Evolutionary conservation across 1,139 yeast species (phyloP).

Genomic region (Sugiyamaella grinbergsii): DNA sequence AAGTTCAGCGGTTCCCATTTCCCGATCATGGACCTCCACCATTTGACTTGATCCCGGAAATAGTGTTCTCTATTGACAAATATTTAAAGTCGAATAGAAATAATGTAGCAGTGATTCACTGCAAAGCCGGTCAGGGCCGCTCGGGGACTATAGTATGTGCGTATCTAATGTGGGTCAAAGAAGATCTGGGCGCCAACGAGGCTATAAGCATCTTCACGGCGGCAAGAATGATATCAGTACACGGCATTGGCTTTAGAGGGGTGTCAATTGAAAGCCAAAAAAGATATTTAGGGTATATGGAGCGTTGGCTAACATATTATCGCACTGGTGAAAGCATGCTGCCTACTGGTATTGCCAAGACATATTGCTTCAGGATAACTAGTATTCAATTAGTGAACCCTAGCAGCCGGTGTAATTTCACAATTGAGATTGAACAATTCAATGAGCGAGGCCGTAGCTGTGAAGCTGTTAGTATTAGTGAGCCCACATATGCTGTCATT

Average conservation of each 20-base stretch:
- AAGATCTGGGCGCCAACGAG: conserved; percentile 53
- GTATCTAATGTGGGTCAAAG: conserved; percentile 55
- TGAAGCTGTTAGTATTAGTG: conserved; percentile 10
- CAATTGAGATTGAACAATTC: conserved; percentile 12
- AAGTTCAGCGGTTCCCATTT: conserved; percentile 55
- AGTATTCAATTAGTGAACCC: conserved; percentile 3
- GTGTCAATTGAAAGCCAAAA: conserved; percentile 72
- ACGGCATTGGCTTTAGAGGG: conserved; percentile 58
- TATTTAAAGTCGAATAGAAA: conserved; percentile 44
- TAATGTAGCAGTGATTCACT: conserved; percentile 74
- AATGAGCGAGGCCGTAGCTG: conserved; percentile 2
- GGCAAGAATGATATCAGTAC: conserved; percentile 12
- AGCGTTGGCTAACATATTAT: conserved; percentile 35
- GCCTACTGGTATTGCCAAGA: background rate
- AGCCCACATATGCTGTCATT: background rate
- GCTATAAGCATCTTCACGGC: conserved; percentile 38
- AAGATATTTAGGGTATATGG: conserved; percentile 65
- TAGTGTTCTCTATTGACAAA: conserved; percentile 51
- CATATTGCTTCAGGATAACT: background rate
- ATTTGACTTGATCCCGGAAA: conserved; percentile 50
- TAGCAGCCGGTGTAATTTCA: background rate
- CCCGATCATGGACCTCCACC: conserved; percentile 83
- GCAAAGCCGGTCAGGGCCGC: conserved; percentile 91
- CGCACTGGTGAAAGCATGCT: background rate
- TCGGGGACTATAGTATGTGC: conserved; percentile 80